Evolutionary conservation across 352 stramenopile species (phyloP), one percentile per base, ranked within the genome.

Genomic region (Phytophthora chlamydospora): DNA sequence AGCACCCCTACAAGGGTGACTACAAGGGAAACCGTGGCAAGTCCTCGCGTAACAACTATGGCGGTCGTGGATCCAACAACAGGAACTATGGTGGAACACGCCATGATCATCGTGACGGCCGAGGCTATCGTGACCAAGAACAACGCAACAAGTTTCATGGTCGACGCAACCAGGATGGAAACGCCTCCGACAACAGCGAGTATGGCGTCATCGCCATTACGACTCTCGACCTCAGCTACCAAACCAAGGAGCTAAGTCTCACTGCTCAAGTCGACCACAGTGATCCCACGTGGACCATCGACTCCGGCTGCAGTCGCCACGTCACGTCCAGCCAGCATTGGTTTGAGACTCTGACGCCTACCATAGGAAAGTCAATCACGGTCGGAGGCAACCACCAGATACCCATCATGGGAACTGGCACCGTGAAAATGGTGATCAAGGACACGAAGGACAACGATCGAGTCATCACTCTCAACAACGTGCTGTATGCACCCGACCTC

Each of bases 261-360:
- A 39, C 49, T 8, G 34, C 29, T 7, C 4, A 24, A 17, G 50
- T 11, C 0, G 27, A n/a, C 7, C 0, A 29, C 0, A 38, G 17
- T 7, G 46, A 57, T 14, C 46, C 56, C 0, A 24, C 14, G 6
- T 63, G 60, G 45, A 68, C 42, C 0, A 16, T 62, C 7, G 52
- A 68, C 40, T 68, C 46, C 24, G 52, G 51, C 2, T 68, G 60
- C 31, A 63, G 44, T n/a, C 51, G 51, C 0, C 39, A 51, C 33
- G 24, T 51, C 0, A 59, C 29, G 16, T 36, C 16, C 4, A 64
- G 17, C 43, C 11, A 50, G 21, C 12, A 48, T 21, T 65, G 52
- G 61, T 60, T 59, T n/a, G 7, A 31, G 17, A 42, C 34, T 5
- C 31, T 55, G 33, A 34, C 6, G 2, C 19, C 31, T 2, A 53